Evolutionary conservation across 2,329 filamentous ascomycete genomes (phyloP).

Genomic region (Pseudogymnoascus sp.): DNA sequence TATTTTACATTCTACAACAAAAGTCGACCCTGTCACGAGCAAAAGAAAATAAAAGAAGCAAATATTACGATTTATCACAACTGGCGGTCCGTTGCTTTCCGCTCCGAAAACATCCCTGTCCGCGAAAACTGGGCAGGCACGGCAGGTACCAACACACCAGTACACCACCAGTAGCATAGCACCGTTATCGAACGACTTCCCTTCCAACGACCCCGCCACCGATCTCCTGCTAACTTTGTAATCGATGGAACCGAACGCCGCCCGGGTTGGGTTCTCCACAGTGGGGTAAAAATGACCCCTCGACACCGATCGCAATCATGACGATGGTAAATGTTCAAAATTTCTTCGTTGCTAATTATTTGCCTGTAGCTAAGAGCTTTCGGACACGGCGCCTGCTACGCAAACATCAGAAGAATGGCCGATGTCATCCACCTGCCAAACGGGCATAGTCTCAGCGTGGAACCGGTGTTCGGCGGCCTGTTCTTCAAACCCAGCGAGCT

Average conservation of each 20-base stretch:
- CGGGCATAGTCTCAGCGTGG: constrained; percentile 74
- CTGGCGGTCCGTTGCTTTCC: neutral
- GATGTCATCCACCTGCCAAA: constrained; percentile 68
- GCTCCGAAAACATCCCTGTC: neutral
- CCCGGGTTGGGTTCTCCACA: neutral
- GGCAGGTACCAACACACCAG: too few species aligned
- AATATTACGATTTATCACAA: neutral
- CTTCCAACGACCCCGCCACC: neutral
- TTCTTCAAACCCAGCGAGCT: constrained; percentile 81
- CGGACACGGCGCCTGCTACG: neutral
- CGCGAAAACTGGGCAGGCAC: neutral
- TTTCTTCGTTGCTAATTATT: neutral
- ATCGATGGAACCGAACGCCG: constrained; percentile 2
- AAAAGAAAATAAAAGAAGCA: neutral
- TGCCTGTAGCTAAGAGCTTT: neutral
- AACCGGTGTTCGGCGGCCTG: constrained; percentile 83
- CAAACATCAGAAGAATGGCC: neutral
- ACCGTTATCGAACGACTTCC: neutral
- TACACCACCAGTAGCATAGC: neutral
- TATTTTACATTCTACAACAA: neutral
- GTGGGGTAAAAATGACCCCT: constrained; percentile 7
- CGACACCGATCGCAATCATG: constrained; percentile 3
- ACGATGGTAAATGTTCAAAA: constrained; percentile 3
- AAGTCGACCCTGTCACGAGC: neutral
- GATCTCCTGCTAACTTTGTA: neutral